Evolutionary conservation across 2,329 filamentous ascomycete genomes (phyloP).

Genomic region (Alternaria sp.): DNA sequence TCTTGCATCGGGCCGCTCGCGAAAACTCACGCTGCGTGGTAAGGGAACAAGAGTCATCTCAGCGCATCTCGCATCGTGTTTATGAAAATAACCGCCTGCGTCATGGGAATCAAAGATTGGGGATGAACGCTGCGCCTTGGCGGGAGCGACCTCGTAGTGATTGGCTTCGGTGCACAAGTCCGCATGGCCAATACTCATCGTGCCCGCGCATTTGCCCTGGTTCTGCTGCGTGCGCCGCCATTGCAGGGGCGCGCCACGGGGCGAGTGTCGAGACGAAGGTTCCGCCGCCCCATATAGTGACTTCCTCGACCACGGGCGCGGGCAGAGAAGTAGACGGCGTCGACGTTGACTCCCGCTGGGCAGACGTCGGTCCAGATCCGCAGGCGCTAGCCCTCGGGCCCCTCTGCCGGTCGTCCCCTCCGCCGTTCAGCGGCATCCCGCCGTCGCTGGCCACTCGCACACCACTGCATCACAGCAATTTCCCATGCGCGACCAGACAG

Average conservation of each 20-base stretch:
- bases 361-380: too few species aligned
- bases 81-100: background rate
- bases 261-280: background rate
- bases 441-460: background rate
- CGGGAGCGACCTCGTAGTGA: background rate
- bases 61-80: background rate
- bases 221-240: background rate
- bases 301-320: background rate
- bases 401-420: background rate
- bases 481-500: background rate
- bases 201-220: background rate
- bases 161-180: slow-evolving; percentile 8
- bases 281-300: background rate
- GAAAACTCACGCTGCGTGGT: background rate
- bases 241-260: background rate
- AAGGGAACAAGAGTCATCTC: background rate
- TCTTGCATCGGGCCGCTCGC: slow-evolving; percentile 11
- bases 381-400: background rate
- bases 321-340: background rate
- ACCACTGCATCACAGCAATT: background rate
- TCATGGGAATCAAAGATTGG: background rate
- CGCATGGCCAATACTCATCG: background rate
- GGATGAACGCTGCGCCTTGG: background rate
- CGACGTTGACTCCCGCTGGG: background rate
- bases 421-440: background rate